phyloP scores from a whole-genome alignment of 768 basidiomycete species.

The Russula virescens region DNA sequence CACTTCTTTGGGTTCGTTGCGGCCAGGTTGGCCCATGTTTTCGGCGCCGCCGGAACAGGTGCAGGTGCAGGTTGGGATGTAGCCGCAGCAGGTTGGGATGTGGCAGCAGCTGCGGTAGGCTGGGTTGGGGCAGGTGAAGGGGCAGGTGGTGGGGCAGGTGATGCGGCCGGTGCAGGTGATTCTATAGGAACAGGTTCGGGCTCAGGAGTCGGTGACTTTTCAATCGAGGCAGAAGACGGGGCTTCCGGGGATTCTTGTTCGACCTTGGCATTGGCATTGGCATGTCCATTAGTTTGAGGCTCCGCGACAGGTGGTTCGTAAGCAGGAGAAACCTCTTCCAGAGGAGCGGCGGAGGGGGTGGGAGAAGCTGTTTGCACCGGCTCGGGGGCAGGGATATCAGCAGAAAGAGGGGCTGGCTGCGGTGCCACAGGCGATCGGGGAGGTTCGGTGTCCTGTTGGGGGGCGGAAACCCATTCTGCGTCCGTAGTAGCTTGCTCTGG shows the following conservation, averaged over 20 bases:
- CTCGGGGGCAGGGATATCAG: constrained; percentile 29
- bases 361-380: constrained; percentile 37
- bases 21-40: constrained; percentile 90
- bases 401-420: constrained; percentile 27
- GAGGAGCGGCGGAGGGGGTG: constrained; percentile 36
- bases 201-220: constrained; percentile 31
- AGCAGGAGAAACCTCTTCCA: constrained; percentile 32
- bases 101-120: constrained; percentile 27
- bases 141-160: constrained; percentile 27
- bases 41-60: constrained; percentile 48
- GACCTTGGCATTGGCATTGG: constrained; percentile 37
- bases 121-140: constrained; percentile 28
- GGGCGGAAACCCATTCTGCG: constrained; percentile 48
- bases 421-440: constrained; percentile 23
- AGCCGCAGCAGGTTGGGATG: constrained; percentile 35
- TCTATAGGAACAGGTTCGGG: constrained; percentile 30
- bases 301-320: constrained; percentile 28
- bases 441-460: constrained; percentile 28
- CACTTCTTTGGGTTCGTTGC: constrained; percentile 78
- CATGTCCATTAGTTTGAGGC: constrained; percentile 26
- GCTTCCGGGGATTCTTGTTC: constrained; percentile 35
- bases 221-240: constrained; percentile 29
- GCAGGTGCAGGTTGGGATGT: constrained; percentile 36
- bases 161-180: constrained; percentile 28
- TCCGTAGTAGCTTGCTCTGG: constrained; percentile 25